Conservation (phyloP, 2,329 filamentous ascomycete genomes). For the Pyrenophora tritici-repentis region DNA sequence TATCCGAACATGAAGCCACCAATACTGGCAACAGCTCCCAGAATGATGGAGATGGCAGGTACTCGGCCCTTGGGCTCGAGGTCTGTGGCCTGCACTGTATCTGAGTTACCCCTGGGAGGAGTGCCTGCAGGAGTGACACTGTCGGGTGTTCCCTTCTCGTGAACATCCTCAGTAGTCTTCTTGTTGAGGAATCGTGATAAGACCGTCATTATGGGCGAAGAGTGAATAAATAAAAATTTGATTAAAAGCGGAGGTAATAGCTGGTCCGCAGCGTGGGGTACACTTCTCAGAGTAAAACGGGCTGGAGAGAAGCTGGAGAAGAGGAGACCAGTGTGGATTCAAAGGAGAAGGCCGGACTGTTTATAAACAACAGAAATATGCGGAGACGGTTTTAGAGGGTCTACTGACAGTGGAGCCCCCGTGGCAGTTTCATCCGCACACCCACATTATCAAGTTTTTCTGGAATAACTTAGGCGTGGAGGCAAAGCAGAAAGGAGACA, state of each 20-base stretch:
- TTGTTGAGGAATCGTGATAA: conserved; percentile 34
- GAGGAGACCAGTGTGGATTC: conserved; percentile 23
- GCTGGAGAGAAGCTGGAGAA: conserved; percentile 26
- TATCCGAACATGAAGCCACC: conserved; percentile 45
- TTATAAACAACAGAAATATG: conserved; percentile 26
- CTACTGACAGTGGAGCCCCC: conserved; percentile 29
- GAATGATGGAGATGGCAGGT: conserved; percentile 34
- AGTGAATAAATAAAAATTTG: conserved; percentile 3
- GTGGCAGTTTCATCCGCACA: conserved; percentile 22
- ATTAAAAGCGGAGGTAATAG: conserved; percentile 4
- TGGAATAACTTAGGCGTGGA: conserved; percentile 14
- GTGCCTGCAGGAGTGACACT: conserved; percentile 31
- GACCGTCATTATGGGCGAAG: conserved; percentile 7
- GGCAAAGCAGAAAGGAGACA: conserved; percentile 13
- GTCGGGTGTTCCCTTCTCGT: conserved; percentile 34
- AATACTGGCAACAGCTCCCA: conserved; percentile 41
- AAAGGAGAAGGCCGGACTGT: conserved; percentile 19
- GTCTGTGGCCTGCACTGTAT: conserved; percentile 8
- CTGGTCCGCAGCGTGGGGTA: conserved; percentile 9
- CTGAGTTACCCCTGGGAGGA: conserved; percentile 31
- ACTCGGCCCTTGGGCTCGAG: conserved; percentile 30
- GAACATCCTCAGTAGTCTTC: conserved; percentile 17
- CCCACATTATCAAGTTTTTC: conserved; percentile 19
- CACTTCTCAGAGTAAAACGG: conserved; percentile 10
- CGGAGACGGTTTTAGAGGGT: conserved; percentile 22